Evolutionary conservation across 495 filamentous ascomycete species (phyloP), one percentile per base, ranked within the genome.

Genomic region (Entonaema liquescens): DNA sequence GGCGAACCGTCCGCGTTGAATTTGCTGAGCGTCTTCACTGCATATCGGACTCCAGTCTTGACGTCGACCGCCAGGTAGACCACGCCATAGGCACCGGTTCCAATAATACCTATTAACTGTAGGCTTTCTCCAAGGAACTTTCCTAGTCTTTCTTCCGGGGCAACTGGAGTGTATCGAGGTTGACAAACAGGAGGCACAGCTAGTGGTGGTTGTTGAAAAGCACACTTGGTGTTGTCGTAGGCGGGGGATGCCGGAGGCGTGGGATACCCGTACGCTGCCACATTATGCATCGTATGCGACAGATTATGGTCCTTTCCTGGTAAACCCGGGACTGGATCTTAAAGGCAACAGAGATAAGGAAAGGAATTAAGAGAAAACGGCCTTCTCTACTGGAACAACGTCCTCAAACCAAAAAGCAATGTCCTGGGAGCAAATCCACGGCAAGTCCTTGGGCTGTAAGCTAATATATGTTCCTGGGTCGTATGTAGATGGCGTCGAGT

Each of bases 11-110:
- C 83, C 63, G 83, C 72, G 77, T 87, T 87, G 77, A 83, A 84
- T 81, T 98, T 98, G 88, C 93, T 94, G 79, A 99, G 86, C 38
- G 93, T 94, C 83, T 99, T 99, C 77, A 99, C 95, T 59, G 95
- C 96, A 83, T 96, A 99, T 63, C 87, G 88, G 35, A 88, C 86
- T 73, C 90, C 86, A 65, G 92, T 95, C 72, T 91, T 89, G 58
- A 94, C 88, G 82, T 98, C 95, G 81, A 94, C 83, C 71, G 95
- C 95, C 36, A 91, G 92, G 82, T 99, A 98, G 13, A 99, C 96
- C 26, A 98, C 94, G 49, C 95, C 95, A 82, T 99, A 99, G 62
- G 95, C 95, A 62, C 95, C 95, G 52, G 95, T 90, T 57, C 95
- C 95, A 64, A 98, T 87, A 75, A 98, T 92, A 65, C 88, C 85